Evolutionary conservation across 306 rosid species (phyloP), one percentile per base, ranked within the genome.

Genomic region (Lathyrus oleraceus): DNA sequence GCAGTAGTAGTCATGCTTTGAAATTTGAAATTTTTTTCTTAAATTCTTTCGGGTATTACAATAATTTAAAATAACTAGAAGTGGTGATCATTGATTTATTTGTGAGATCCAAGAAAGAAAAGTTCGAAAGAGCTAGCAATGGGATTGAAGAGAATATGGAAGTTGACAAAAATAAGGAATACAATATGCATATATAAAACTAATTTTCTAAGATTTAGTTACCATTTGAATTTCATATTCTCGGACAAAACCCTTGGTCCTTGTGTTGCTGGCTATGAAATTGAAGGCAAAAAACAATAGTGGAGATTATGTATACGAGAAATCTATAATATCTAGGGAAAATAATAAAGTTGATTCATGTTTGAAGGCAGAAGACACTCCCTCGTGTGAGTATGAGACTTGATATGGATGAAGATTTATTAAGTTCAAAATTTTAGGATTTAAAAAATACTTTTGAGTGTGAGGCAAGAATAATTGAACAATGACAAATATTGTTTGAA

Each of bases 141-240:
- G 79, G 79, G 83, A 79, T 73, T 79, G 79, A 79, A 57, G 72
- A 79, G 73, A 68, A 61, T 73, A 14, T 23, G 32, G 51, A 61
- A 73, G 76, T 68, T 62, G 79, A 79, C 14, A 16, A 73, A 73
- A 73, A 68, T 67, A 68, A 79, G 67, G 72, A 73, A 68, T 67
- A 61, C 10, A 43, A 79, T 61, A 21, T 10, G 61, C 66, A 74
- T 79, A 68, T 23, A 68, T 5, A 53, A 35, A 35, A 61, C 75
- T 67, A 81, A 73, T 47, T 67, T 72, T 84, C 86, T n/a, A 85
- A 73, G 76, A 80, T 17, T 80, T 83, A 28, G 81, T 86, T 62
- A 45, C 79, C 64, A 35, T 48, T 73, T 39, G n/a, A 54, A 68
- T 79, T 73, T 73, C 68, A 52, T 68, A 73, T 73, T 56, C 27